Conservation (phyloP, 352 stramenopile genomes). For the Globisporangium iwayamae region DNA sequence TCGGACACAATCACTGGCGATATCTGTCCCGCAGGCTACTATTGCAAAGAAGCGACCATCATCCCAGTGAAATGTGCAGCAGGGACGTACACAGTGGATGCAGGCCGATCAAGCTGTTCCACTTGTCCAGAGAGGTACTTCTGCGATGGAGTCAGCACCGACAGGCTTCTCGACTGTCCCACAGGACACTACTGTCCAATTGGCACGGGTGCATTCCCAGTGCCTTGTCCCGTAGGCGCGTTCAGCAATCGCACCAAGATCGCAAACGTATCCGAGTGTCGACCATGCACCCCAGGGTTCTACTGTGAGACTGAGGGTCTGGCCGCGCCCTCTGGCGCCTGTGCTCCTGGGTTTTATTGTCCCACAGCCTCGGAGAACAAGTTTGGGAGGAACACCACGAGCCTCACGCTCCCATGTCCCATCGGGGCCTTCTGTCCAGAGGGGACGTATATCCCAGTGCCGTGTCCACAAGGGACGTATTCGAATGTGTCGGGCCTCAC, state of each 20-base stretch:
- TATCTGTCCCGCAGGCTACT: conserved; percentile 55
- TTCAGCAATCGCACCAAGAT: conserved; percentile 47
- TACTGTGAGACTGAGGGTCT: conserved; percentile 36
- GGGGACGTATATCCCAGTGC: conserved; percentile 56
- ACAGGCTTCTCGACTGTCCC: conserved; percentile 40
- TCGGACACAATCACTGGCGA: conserved; percentile 40
- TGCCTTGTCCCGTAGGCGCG: conserved; percentile 65
- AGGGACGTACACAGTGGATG: conserved; percentile 31
- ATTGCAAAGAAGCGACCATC: conserved; percentile 49
- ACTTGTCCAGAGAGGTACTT: conserved; percentile 62
- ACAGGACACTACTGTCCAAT: conserved; percentile 44
- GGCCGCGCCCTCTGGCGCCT: conserved; percentile 30
- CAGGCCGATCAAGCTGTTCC: conserved; percentile 29
- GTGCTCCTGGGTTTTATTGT: conserved; percentile 57
- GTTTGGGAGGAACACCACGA: conserved; percentile 35
- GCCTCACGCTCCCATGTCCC: conserved; percentile 51
- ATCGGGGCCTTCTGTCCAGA: conserved; percentile 71
- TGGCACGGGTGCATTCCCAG: conserved; percentile 31
- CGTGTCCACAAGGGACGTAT: conserved; percentile 62
- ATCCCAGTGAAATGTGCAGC: conserved; percentile 39
- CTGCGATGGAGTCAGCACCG: conserved; percentile 51
- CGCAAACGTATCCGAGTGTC: conserved; percentile 36
- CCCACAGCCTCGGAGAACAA: conserved; percentile 32
- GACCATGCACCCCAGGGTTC: conserved; percentile 31
- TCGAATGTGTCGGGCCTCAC: conserved; percentile 44